Base-by-base conservation (phyloP, 352 stramenopile genomes). In the Phytophthora lateralis region DNA sequence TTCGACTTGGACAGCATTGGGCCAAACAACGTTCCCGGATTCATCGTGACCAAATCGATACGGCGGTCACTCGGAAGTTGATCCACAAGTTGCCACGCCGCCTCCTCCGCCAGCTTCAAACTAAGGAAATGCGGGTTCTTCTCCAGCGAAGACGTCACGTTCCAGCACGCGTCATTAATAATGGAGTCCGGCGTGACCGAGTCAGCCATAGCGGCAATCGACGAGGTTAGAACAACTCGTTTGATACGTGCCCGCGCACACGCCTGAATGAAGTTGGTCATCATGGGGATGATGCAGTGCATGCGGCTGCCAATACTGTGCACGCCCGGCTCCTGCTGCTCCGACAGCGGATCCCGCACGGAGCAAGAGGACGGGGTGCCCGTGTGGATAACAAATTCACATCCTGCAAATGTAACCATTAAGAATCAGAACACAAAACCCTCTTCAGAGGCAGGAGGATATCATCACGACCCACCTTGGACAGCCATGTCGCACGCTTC, bases 271-370 rank as follows among this genome's bases (percentile, higher is more conserved):
- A 96, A 96, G 67, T 96, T 96, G 11, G 86, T 95, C 88, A 96
- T 96, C 86, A 96, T 96, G 11, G 88, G 88, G 29, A 96, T 93
- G 70, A 96, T 96, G 43, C 85, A 95, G 74, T 96, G 88, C 83
- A 96, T 93, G 21, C 88, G 85, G 54, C 88, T 96, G 43, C 88
- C 88, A 63, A 96, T 93, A 52, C 85, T 95, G 55, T 96, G 87
- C 18, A 96, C 88, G 2, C 85, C 88, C 1, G 88, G 88, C 59
- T 96, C 88, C 17, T 88, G 75, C 35, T 90, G 83, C 62, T 96
- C 88, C 20, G 88, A 95, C 11, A 94, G 62, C 27, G 88, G 88
- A 42, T 96, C 88, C 35, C 88, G 81, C 53, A 96, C 86, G 20
- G 88, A 93, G 57, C 88, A 96, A 17, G 84, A 94, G 52, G 88